phyloP scores from a whole-genome alignment of 805 yeast genomes.

The Ogataea neopini region DNA sequence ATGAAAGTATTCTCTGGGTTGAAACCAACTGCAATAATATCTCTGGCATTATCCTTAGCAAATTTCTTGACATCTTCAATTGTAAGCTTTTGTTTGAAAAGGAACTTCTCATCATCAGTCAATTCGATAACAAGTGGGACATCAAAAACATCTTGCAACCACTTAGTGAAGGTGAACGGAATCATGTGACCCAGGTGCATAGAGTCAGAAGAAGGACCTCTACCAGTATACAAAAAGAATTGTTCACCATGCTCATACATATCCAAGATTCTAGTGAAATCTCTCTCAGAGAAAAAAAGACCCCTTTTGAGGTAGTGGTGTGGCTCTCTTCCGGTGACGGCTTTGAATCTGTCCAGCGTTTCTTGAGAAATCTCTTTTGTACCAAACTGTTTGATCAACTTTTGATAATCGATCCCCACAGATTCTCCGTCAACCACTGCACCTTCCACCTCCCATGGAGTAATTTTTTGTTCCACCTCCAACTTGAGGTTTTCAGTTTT shows the following conservation, averaged over 20 bases:
- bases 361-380: constrained; percentile 71
- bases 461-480: constrained; percentile 56
- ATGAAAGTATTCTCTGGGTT: constrained; percentile 93
- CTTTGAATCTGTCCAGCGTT: constrained; percentile 70
- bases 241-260: constrained; percentile 93
- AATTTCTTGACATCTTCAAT: constrained; percentile 84
- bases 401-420: constrained; percentile 91
- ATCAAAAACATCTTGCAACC: constrained; percentile 98
- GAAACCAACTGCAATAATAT: constrained; percentile 92
- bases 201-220: constrained; percentile 94
- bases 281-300: constrained; percentile 89
- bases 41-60: constrained; percentile 83
- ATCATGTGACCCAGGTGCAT: constrained; percentile 97
- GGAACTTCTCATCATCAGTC: constrained; percentile 96
- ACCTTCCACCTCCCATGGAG: constrained; percentile 99
- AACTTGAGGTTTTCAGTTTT: constrained; percentile 26
- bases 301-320: constrained; percentile 91
- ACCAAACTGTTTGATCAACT: constrained; percentile 84
- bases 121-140: constrained; percentile 91
- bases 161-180: constrained; percentile 92
- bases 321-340: constrained; percentile 86
- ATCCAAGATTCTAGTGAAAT: constrained; percentile 74
- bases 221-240: constrained; percentile 92
- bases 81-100: constrained; percentile 87
- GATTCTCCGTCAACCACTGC: constrained; percentile 93